Base-by-base conservation (phyloP, 306 rosid genomes). In the Pyrus pyrifolia region DNA sequence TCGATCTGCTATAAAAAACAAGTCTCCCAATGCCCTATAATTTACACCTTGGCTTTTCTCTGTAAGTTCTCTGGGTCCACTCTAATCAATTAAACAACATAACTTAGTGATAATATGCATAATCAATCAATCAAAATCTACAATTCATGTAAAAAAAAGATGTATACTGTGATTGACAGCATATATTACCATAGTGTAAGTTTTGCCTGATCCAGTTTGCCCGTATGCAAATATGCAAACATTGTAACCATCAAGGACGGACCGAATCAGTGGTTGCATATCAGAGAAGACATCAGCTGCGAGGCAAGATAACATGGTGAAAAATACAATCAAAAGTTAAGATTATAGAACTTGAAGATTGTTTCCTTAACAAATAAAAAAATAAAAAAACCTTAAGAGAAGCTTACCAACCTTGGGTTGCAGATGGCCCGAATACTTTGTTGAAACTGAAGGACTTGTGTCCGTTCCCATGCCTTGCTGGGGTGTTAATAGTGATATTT, bases 221-320 rank as follows among this genome's bases (percentile, higher is more conserved):
- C 97, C 97, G 68, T 92, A 92, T 33, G 97, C 97, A 85, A 92
- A 92, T 78, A 92, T 92, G 85, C 97, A 92, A 66, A 92, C 96
- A 80, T 92, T 92, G 78, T 35, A 92, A 75, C 97, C 97, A 81
- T 92, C 97, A 68, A 92, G 97, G 69, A 90, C 97, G 18, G 97
- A 92, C 72, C 97, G 87, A 78, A 92, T 76, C 70, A 92, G 87
- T 75, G 97, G 97, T 70, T 90, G 96, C 97, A 92, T 90, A 74
- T 92, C 97, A 80, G 89, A 86, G 85, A 90, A 90, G 74, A 92
- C 91, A 68, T 92, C 96, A 72, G 88, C 97, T 92, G 88, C 85
- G 79, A 83, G 72, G 75, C 45, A 57, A 68, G 29, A 75, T 6
- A 63, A 27, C 72, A 51, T 9, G 7, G 53, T 62, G 30, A 77